These are phyloP conservation scores for Kuraishia molischiana DNA, from an alignment of 805 yeast genomes.

Conservation along the genomic window DNA sequence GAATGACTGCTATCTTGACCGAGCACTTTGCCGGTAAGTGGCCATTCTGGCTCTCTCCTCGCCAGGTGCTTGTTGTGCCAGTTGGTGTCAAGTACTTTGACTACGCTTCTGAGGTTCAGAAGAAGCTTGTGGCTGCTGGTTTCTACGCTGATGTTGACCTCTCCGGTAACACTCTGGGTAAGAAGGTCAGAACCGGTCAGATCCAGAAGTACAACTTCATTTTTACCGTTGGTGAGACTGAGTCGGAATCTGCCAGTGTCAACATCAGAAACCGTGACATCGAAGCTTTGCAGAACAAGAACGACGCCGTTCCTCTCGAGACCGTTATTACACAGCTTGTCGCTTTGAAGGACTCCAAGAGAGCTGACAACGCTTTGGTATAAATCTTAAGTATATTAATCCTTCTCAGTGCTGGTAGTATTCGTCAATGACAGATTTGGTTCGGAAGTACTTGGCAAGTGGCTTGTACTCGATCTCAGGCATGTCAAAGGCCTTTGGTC, in stretches of 20 bases:
- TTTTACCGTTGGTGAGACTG: constrained; percentile 95
- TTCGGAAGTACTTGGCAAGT: neutral
- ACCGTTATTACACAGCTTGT: constrained; percentile 62
- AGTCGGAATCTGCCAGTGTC: constrained; percentile 68
- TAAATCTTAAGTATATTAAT: too few species aligned
- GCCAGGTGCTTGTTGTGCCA: constrained; percentile 94
- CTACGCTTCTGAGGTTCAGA: constrained; percentile 78
- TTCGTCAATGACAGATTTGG: constrained; percentile 1
- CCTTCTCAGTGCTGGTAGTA: neutral
- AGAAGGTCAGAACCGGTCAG: constrained; percentile 98
- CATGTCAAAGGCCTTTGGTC: constrained; percentile 25
- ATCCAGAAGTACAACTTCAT: constrained; percentile 89
- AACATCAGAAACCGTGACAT: constrained; percentile 97
- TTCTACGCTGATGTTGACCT: constrained; percentile 91
- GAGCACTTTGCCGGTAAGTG: constrained; percentile 99
- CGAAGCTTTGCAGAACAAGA: constrained; percentile 86
- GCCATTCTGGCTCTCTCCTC: constrained; percentile 99
- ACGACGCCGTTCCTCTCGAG: constrained; percentile 67
- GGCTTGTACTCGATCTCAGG: neutral
- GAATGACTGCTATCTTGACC: constrained; percentile 97
- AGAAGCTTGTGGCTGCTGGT: constrained; percentile 57
- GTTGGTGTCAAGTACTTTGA: constrained; percentile 90
- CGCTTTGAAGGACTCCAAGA: constrained; percentile 61
- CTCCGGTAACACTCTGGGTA: constrained; percentile 92
- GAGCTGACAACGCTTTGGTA: constrained; percentile 50